A percentile compares a stretch with the other conserved stretches of the same genome.
phyloP scores from a whole-genome alignment of 116 monocot genomes.

The Dioscorea cayenensis region DNA sequence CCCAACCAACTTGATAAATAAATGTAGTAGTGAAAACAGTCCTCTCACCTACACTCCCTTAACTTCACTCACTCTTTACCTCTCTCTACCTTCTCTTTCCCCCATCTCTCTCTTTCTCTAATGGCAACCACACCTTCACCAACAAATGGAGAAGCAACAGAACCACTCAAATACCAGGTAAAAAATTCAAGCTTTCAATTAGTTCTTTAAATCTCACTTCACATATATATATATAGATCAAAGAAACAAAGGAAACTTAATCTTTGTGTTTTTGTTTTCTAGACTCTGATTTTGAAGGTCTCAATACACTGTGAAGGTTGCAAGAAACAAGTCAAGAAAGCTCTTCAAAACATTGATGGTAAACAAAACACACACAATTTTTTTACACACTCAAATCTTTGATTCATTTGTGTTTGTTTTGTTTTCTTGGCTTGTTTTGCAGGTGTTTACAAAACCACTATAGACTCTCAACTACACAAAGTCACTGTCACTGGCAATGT shows the following conservation, averaged over 20 bases:
- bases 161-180: slow-evolving; percentile 43
- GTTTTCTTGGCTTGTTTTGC: neutral
- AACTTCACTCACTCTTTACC: neutral
- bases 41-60: no score
- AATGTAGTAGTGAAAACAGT: no score
- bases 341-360: slow-evolving; percentile 76
- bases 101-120: neutral
- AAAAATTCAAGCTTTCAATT: no score
- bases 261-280: neutral
- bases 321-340: slow-evolving; percentile 74
- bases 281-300: slow-evolving; percentile 80
- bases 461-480: slow-evolving; percentile 75
- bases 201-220: neutral
- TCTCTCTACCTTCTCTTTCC: neutral
- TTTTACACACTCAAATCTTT: neutral
- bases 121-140: slow-evolving; percentile 15
- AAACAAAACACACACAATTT: neutral
- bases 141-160: slow-evolving; percentile 24
- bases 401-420: neutral
- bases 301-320: slow-evolving; percentile 90
- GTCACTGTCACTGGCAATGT: slow-evolving; percentile 83
- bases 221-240: neutral
- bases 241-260: neutral
- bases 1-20: no score
- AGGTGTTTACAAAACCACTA: slow-evolving; percentile 68